phyloP scores from a whole-genome alignment of 768 basidiomycete genomes.

The Chalciporus piperatus region DNA sequence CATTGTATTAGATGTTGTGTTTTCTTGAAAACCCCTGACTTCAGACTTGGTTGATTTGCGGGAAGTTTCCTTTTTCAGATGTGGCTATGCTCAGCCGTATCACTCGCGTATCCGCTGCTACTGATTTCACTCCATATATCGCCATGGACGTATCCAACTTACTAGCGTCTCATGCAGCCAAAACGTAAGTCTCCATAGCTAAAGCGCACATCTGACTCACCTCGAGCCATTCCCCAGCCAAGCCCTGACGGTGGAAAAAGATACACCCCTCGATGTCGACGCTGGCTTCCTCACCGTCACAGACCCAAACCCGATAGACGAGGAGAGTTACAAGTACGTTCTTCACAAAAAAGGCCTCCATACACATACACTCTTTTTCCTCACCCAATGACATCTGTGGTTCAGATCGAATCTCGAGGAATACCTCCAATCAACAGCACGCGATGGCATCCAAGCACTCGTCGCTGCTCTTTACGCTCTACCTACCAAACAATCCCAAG shows the following conservation, averaged over 20 bases:
- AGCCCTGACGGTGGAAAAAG: slow-evolving; percentile 70
- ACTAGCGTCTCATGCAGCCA: slow-evolving; percentile 68
- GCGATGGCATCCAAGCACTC: slow-evolving; percentile 81
- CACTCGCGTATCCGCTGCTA: too few relatives aligned
- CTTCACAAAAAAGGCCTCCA: background rate
- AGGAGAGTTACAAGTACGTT: slow-evolving; percentile 78
- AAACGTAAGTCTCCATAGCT: slow-evolving; percentile 52
- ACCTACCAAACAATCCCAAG: slow-evolving; percentile 68
- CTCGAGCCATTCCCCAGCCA: slow-evolving; percentile 38
- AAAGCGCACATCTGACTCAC: background rate
- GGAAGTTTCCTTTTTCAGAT: background rate
- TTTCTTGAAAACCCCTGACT: background rate
- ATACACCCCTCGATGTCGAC: slow-evolving; percentile 78
- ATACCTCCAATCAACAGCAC: slow-evolving; percentile 73
- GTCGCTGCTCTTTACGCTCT: slow-evolving; percentile 78
- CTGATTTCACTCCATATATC: too few relatives aligned
- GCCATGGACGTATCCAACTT: slow-evolving; percentile 81
- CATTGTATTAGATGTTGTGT: background rate
- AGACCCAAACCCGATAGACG: slow-evolving; percentile 84
- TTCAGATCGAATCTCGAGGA: slow-evolving; percentile 73
- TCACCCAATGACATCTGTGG: background rate
- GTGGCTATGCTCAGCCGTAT: background rate
- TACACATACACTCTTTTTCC: background rate
- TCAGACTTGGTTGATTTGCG: background rate
- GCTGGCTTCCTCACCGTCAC: slow-evolving; percentile 80